Evolutionary conservation across 2,329 filamentous ascomycete genomes (phyloP).

Genomic region (Colletotrichum chrysophilum): DNA sequence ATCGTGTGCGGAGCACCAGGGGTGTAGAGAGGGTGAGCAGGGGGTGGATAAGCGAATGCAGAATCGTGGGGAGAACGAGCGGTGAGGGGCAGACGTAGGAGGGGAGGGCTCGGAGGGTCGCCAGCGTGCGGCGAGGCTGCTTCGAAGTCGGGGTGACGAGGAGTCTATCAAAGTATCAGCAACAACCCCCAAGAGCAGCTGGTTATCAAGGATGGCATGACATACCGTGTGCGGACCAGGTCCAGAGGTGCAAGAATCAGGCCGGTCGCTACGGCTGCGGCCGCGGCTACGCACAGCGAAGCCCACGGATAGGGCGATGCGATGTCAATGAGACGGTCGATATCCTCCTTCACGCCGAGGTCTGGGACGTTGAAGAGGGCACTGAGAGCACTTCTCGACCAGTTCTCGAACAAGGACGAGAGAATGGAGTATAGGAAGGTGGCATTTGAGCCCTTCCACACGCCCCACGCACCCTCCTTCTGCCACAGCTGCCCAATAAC

Average conservation of each 20-base stretch:
- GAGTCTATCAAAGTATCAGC: slow-evolving; percentile 58
- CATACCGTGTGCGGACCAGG: slow-evolving; percentile 78
- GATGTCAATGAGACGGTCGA: slow-evolving; percentile 75
- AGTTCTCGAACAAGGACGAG: slow-evolving; percentile 86
- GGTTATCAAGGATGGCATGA: slow-evolving; percentile 26
- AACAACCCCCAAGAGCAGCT: not conserved
- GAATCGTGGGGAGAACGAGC: slow-evolving; percentile 81
- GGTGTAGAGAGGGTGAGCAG: slow-evolving; percentile 83
- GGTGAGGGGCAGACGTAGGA: slow-evolving; percentile 74
- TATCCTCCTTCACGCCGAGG: slow-evolving; percentile 74
- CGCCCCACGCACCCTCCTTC: slow-evolving; percentile 86
- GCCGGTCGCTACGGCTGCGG: slow-evolving; percentile 73
- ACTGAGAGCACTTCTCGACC: slow-evolving; percentile 88
- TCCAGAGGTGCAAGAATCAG: slow-evolving; percentile 87
- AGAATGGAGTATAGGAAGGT: slow-evolving; percentile 92
- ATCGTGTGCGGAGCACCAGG: slow-evolving; percentile 82
- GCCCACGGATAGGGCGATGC: slow-evolving; percentile 83
- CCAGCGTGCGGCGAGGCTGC: slow-evolving; percentile 77
- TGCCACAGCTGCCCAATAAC: slow-evolving; percentile 88
- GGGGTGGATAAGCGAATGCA: slow-evolving; percentile 85
- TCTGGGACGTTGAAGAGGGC: slow-evolving; percentile 91
- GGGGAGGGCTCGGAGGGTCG: slow-evolving; percentile 78
- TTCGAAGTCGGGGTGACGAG: slow-evolving; percentile 83
- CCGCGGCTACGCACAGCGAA: slow-evolving; percentile 75
- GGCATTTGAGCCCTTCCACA: slow-evolving; percentile 93